Base-by-base conservation (phyloP, 371 early-diverging fungal genomes). In the Apophysomyces elegans region DNA sequence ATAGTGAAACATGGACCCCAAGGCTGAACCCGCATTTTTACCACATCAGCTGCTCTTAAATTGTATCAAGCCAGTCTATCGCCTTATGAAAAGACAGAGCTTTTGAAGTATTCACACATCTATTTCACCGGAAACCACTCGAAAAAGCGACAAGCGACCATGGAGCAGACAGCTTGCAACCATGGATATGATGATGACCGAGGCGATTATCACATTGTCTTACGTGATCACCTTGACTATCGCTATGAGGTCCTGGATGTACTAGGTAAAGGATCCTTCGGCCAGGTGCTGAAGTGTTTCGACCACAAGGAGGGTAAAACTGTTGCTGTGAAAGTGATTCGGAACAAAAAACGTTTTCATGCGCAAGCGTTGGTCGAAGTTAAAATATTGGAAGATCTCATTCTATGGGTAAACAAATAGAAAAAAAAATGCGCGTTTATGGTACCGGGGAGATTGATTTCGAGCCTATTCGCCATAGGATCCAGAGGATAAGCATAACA, bases 231-330 rank as follows among this genome's bases (percentile, higher is more conserved):
- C 71, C 73, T 95, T 37, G 80, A 80, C 38, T 95, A 93, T 70
- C 85, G 95, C 7, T 95, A 93, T 77, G 94, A 95, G 77, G 85
- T 95, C 8, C 66, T 93, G 18, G 86, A 86, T 14, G 66, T 88
- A 13, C 78, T 97, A 65, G 97, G 97, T 43, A 93, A 91, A 71
- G 97, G 97, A 3, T 92, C 93, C 3, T 97, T 96, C 77, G 96
- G 97, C 1, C 94, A 96, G 73, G 96, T 96, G 3, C 77, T 93
- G 47, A 90, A 91, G 67, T 93, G 93, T 61, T 86, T 84, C 60
- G 93, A 94, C 71, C 93, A 94, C 76, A 84, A 87, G 62, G 76
- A 84, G 1, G 91, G 93, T 38, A 78, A 79, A 36, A 76, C 85
- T 32, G 89, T 92, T n/a, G 97, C 97, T 11, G 80, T 96, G 38